Percentiles rank a stretch among this genome's conserved stretches.
phyloP scores from a whole-genome alignment of 148 eudicot genomes.

The Vaccinium vitisidaea region DNA sequence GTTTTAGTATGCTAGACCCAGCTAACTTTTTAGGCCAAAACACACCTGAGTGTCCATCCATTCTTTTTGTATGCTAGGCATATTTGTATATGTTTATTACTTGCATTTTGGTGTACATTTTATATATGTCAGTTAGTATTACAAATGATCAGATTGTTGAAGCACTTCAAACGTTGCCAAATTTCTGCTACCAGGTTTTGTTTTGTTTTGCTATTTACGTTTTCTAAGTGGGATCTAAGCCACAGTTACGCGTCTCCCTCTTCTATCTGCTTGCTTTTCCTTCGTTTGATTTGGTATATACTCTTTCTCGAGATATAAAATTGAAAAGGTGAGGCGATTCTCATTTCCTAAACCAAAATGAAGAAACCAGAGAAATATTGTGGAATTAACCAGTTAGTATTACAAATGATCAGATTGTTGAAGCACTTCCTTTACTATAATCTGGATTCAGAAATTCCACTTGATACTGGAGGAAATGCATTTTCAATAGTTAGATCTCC shows the following conservation, averaged over 20 bases:
- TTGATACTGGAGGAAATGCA: too few species aligned
- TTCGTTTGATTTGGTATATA: background rate
- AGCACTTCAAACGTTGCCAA: background rate
- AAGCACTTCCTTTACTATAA: too few species aligned
- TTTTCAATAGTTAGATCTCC: too few species aligned
- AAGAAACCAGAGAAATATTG: background rate
- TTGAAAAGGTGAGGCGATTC: background rate
- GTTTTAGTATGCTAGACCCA: too few species aligned
- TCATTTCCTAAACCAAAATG: background rate
- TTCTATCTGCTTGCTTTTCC: background rate
- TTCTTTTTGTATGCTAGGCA: too few species aligned
- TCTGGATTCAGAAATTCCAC: too few species aligned
- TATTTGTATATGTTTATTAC: too few species aligned
- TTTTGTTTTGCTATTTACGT: background rate
- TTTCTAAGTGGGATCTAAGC: background rate
- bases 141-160: too few species aligned
- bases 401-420: background rate
- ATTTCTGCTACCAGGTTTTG: background rate
- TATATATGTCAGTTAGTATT: too few species aligned
- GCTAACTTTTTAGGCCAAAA: too few species aligned
- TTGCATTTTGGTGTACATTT: too few species aligned
- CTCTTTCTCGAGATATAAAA: background rate
- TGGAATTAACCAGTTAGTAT: background rate
- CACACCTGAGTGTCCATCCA: too few species aligned
- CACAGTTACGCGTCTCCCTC: background rate